Evolutionary conservation across 2,329 filamentous ascomycete species (phyloP), one percentile per base, ranked within the genome.

Genomic region (Colletotrichum sp.): DNA sequence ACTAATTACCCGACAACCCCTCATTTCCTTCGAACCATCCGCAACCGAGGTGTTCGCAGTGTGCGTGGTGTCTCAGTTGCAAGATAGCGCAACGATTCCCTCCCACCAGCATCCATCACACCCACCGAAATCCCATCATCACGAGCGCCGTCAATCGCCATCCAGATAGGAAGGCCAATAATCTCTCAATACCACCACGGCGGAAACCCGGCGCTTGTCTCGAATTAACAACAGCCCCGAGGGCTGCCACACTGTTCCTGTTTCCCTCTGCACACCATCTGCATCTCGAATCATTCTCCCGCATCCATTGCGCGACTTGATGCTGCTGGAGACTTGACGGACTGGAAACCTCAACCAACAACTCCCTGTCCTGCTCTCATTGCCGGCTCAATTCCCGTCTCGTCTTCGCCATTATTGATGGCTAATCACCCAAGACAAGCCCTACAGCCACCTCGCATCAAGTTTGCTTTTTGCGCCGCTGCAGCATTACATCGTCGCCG

Each of bases 101-200:
- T 22, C 55, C 69, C 22, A 58, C 48, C 71, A 70, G 58, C 28
- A 48, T 36, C 56, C 69, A 68, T 43, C 56, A 72, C 69, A 72
- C 70, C 73, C 73, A 64, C 70, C 64, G 56, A 60, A 58, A 52
- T 34, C 64, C 43, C 64, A 71, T 72, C 75, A 74, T 77, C 76
- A 77, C 76, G 76, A 75, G 76, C 71, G 32, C 58, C 64, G 52
- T 68, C 43, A 74, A 69, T 61, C 75, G 48, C 66, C 22, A 52
- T 77, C 75, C 16, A 71, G 75, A 75, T 64, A 77, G 76, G 76
- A 77, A 77, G 76, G 76, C 76, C 71, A 72, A 72, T 72, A 74
- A 70, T 74, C 66, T 73, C 66, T 52, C 76, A 70, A 76, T 76
- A 72, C 73, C 76, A 76, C 69, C 69, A 60, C 73, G 74, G 65